Evolutionary conservation across 2,329 filamentous ascomycete genomes (phyloP).

Genomic region (Leptographium flavum): DNA sequence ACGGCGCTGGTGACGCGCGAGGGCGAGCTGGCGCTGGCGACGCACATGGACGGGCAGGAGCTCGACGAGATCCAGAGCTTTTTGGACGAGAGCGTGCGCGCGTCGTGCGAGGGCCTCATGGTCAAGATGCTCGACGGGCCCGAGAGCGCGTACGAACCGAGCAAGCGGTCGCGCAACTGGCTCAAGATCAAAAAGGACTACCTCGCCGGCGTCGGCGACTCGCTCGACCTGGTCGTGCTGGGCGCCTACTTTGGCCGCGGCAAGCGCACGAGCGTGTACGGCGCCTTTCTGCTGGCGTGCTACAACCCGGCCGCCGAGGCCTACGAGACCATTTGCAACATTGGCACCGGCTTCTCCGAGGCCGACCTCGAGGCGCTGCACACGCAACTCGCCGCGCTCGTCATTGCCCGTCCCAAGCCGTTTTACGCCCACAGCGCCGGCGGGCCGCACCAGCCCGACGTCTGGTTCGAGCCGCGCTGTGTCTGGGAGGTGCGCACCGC

Average conservation of each 20-base stretch:
- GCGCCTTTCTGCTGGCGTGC: conserved; percentile 88
- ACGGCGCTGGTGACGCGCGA: conserved; percentile 62
- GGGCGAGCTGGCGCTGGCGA: conserved; percentile 85
- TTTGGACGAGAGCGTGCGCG: conserved; percentile 87
- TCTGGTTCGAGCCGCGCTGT: conserved; percentile 90
- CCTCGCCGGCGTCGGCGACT: conserved; percentile 83
- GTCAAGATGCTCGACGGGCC: conserved; percentile 96
- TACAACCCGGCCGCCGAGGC: conserved; percentile 68
- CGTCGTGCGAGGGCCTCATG: conserved; percentile 94
- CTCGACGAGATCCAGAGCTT: conserved; percentile 87
- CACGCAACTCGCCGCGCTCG: conserved; percentile 55
- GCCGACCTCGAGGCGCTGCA: conserved; percentile 83
- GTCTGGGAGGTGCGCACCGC: conserved; percentile 99
- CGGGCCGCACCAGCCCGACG: conserved; percentile 87
- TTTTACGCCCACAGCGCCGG: conserved; percentile 81
- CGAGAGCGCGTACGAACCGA: conserved; percentile 91
- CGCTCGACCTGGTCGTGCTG: conserved; percentile 87
- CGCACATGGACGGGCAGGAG: conserved; percentile 72
- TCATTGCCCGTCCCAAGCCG: conserved; percentile 83
- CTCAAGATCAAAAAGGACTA: conserved; percentile 99
- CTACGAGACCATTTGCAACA: conserved; percentile 96
- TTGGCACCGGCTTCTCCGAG: conserved; percentile 93
- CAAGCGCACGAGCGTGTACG: conserved; percentile 91
- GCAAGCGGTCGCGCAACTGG: conserved; percentile 94
- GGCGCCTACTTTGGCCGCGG: conserved; percentile 90